phyloP scores from a whole-genome alignment of 805 yeast species.

The Lipomyces anomalus region DNA sequence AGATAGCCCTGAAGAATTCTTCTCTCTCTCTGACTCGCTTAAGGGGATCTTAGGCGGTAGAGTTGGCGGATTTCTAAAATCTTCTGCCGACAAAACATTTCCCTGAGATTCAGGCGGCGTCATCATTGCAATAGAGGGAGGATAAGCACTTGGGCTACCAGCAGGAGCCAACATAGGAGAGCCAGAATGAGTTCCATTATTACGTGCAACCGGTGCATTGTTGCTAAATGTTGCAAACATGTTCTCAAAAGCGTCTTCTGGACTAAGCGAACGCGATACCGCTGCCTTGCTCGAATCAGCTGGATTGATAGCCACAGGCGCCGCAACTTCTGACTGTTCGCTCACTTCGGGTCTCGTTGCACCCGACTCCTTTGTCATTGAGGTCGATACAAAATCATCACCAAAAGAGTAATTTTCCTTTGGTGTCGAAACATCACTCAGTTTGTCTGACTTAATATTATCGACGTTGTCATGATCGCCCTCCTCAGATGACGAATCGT shows the following conservation, averaged over 20 bases:
- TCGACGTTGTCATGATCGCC: slow-evolving; percentile 28
- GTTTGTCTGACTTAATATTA: slow-evolving; percentile 5
- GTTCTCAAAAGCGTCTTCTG: slow-evolving; percentile 12
- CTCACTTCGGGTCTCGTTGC: no score
- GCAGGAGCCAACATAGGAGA: background rate
- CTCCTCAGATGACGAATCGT: slow-evolving; percentile 29
- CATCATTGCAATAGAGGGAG: background rate
- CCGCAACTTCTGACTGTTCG: no score
- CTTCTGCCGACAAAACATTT: slow-evolving; percentile 13
- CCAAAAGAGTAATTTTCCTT: background rate
- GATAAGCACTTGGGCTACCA: background rate
- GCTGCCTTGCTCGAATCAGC: slow-evolving; percentile 5
- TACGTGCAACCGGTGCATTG: slow-evolving; percentile 3
- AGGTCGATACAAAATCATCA: background rate
- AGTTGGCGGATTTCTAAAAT: slow-evolving; percentile 22
- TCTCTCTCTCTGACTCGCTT: slow-evolving; percentile 1
- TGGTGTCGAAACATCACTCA: background rate
- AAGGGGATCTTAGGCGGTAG: slow-evolving; percentile 17
- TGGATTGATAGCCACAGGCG: slow-evolving; percentile 6
- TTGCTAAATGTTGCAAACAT: slow-evolving; percentile 5
- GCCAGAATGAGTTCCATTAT: background rate
- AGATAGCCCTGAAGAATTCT: slow-evolving; percentile 1
- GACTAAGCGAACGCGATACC: slow-evolving; percentile 10
- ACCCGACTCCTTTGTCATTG: slow-evolving; percentile 1
- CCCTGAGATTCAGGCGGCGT: background rate